Evolutionary conservation across 1,284 basidiomycete species (phyloP).

Genomic region (Apiotrichum siamense): DNA sequence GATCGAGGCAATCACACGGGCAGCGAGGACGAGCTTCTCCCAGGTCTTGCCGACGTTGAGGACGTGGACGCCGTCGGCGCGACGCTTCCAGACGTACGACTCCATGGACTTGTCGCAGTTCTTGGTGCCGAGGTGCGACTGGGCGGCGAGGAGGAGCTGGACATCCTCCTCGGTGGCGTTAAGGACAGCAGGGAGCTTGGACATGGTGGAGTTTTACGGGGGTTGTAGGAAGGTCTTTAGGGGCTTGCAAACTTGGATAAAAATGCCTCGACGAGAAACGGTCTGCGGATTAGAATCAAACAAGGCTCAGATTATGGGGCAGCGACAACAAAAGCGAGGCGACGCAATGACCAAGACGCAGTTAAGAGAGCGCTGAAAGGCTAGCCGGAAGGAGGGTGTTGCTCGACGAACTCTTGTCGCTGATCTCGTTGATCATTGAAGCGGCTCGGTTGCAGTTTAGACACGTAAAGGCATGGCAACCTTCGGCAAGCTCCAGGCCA

Average conservation of each 20-base stretch:
- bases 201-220: slow-evolving; percentile 26
- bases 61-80: slow-evolving; percentile 91
- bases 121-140: slow-evolving; percentile 95
- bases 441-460: too few relatives aligned
- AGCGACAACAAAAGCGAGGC: neutral
- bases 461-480: too few relatives aligned
- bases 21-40: slow-evolving; percentile 96
- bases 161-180: slow-evolving; percentile 96
- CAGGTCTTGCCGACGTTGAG: slow-evolving; percentile 99
- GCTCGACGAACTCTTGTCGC: too few relatives aligned
- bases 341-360: too few relatives aligned
- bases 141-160: slow-evolving; percentile 86
- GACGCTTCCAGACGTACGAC: slow-evolving; percentile 94
- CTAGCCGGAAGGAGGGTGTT: too few relatives aligned
- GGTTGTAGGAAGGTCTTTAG: slow-evolving; percentile 10
- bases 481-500: too few relatives aligned
- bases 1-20: slow-evolving; percentile 86
- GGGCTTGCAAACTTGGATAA: slow-evolving; percentile 44
- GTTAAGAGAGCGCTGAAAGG: too few relatives aligned
- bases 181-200: slow-evolving; percentile 85
- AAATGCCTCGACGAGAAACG: slow-evolving; percentile 27
- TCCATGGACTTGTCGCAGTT: slow-evolving; percentile 99
- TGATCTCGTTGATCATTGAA: too few relatives aligned
- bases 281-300: neutral
- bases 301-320: neutral